Evolutionary conservation across 164 flowering plant genomes (phyloP), one percentile per base, ranked within the genome.

Genomic region (Macadamia tetraphylla): DNA sequence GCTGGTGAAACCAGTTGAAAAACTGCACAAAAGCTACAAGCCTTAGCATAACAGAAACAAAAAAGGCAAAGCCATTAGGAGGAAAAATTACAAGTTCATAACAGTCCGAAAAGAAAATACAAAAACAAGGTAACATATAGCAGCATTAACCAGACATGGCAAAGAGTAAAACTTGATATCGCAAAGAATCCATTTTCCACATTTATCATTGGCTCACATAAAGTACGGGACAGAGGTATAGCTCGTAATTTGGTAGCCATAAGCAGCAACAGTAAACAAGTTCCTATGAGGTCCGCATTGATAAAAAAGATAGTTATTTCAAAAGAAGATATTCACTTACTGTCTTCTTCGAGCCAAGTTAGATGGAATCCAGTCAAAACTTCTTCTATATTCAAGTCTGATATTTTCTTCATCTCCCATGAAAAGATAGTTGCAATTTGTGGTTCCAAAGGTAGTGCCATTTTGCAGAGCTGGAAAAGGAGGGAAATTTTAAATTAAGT

Each of bases 1-100:
- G 63, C 97, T 94, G 59, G 90, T 83, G 70, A 79, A 88, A 10
- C 84, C 85, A 46, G 89, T 87, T 15, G 95, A 91, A 71, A 74
- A 91, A 68, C 98, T 94, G 85, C 80, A 85, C 14, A 70, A 66
- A 32, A n/a, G 70, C 43, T 3, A 51, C 13, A 52, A 10, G 40
- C 60, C 59, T 60, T 17, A 55, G 63, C 51, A 58, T 31, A 31
- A 63, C 35, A 69, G 52, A 63, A 1, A 69, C 18, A 10, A 62
- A 51, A 48, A 9, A 43, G 17, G 13, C 43, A 43, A 43, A 9
- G 51, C 18, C 9, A n/a, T 17, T 23, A 43, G 5, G 40, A 35
- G 40, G 40, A 35, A 35, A 23, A 35, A 2, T 35, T 35, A 35
- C 40, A 35, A 35, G 40, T 35, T 35, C 40, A 35, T 35, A 35